Conservation (phyloP, 176 grass and related monocot genomes). For the Avena eriantha region DNA sequence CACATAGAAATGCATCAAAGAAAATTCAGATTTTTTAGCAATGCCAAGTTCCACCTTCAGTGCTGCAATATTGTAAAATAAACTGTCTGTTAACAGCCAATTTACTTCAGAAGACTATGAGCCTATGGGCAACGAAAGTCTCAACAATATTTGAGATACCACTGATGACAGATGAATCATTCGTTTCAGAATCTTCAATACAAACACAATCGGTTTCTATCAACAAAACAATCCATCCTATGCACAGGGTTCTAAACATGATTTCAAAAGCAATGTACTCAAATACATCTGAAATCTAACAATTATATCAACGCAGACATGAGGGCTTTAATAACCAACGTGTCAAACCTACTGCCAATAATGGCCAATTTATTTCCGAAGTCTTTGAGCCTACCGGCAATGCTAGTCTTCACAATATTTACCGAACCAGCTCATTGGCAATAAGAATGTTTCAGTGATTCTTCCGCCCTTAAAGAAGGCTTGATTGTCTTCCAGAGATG, state of each 20-base stretch:
- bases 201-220: not conserved
- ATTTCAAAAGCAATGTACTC: not conserved
- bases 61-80: not conserved
- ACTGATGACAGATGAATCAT: not conserved
- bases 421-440: too few relatives aligned
- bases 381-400: not conserved
- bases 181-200: not conserved
- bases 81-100: not conserved
- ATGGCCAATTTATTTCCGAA: not conserved
- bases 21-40: not conserved
- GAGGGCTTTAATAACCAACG: not conserved
- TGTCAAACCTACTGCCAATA: not conserved
- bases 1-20: not conserved
- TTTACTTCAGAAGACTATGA: not conserved
- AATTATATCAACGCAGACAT: not conserved
- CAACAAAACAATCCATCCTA: not conserved
- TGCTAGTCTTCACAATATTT: not conserved
- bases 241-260: not conserved
- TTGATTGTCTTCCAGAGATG: too few relatives aligned
- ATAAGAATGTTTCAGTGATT: too few relatives aligned
- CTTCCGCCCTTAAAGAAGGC: too few relatives aligned
- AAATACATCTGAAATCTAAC: not conserved
- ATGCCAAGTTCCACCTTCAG: not conserved
- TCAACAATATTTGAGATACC: not conserved
- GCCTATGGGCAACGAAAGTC: not conserved